A percentile compares a stretch with the other conserved stretches of the same genome.
These are phyloP conservation scores for Sporobolomyces pararoseus DNA, from an alignment of 768 basidiomycete species.

Conservation along the genomic window DNA sequence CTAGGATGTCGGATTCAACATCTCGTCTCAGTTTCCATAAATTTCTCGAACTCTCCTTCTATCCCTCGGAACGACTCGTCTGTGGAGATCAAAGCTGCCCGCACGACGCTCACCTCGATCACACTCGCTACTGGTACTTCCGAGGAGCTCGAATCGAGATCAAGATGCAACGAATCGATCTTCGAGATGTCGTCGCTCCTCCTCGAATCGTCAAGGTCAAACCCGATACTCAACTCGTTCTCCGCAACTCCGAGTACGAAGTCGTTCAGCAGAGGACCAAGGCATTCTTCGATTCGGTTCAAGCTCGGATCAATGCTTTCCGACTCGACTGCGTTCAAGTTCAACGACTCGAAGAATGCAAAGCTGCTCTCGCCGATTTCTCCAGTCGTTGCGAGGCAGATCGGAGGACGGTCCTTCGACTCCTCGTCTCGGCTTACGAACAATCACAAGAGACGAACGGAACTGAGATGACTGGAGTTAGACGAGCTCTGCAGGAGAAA, in stretches of 20 bases:
- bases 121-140: constrained; percentile 82
- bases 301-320: constrained; percentile 47
- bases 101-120: constrained; percentile 90
- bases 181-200: constrained; percentile 85
- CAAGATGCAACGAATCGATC: constrained; percentile 71
- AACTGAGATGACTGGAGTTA: constrained; percentile 61
- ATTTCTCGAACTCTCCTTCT: constrained; percentile 92
- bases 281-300: constrained; percentile 54
- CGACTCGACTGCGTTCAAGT: constrained; percentile 38
- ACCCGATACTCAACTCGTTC: constrained; percentile 77
- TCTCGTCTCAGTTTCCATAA: constrained; percentile 91
- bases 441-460: constrained; percentile 50
- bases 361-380: constrained; percentile 61
- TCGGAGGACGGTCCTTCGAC: constrained; percentile 62
- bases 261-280: constrained; percentile 66
- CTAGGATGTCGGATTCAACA: constrained; percentile 83
- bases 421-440: constrained; percentile 75
- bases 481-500: constrained; percentile 81
- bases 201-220: constrained; percentile 78
- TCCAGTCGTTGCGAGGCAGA: constrained; percentile 69
- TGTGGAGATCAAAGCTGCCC: constrained; percentile 82
- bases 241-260: constrained; percentile 89
- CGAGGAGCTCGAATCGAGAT: constrained; percentile 59
- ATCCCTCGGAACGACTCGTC: constrained; percentile 72
- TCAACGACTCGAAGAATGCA: constrained; percentile 56